A percentile compares a stretch with the other conserved stretches of the same genome.
Conservation (phyloP, 2,329 filamentous ascomycete genomes). For the Nothomitra cinnamomea region DNA sequence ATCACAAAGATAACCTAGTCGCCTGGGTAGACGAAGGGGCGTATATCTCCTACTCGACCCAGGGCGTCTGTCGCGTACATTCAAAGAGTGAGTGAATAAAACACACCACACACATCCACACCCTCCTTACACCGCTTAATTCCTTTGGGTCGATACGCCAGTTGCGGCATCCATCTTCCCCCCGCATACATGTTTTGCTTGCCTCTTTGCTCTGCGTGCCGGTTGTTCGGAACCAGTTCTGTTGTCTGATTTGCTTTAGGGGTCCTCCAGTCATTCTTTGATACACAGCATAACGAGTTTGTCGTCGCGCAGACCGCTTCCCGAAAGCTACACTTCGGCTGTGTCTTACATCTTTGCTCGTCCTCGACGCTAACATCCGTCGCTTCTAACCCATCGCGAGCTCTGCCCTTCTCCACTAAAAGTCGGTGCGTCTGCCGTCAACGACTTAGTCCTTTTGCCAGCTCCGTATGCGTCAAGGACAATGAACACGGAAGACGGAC, state of each 20-base stretch:
- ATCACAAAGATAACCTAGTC: conserved; percentile 1
- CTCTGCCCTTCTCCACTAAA: neutral
- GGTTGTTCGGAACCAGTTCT: neutral
- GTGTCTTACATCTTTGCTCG: neutral
- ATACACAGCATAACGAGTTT: neutral
- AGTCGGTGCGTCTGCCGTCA: neutral
- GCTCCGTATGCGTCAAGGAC: conserved; percentile 5
- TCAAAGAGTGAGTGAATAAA: conserved; percentile 1
- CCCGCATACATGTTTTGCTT: conserved; percentile 4
- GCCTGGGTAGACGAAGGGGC: neutral
- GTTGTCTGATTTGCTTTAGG: conserved; percentile 1
- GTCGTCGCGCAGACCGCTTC: conserved; percentile 1
- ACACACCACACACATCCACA: no score
- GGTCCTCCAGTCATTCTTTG: conserved; percentile 2
- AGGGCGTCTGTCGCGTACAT: neutral
- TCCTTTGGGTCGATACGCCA: neutral
- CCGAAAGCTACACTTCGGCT: neutral
- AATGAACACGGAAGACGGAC: conserved; percentile 82
- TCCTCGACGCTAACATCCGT: neutral
- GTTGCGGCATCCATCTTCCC: neutral
- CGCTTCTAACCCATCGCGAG: neutral
- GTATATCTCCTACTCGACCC: neutral
- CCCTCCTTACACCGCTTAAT: conserved; percentile 1
- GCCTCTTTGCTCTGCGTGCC: neutral
- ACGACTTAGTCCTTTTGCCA: conserved; percentile 3